Conservation (phyloP, 2,329 filamentous ascomycete genomes). For the Penicillium sclerotigenum region DNA sequence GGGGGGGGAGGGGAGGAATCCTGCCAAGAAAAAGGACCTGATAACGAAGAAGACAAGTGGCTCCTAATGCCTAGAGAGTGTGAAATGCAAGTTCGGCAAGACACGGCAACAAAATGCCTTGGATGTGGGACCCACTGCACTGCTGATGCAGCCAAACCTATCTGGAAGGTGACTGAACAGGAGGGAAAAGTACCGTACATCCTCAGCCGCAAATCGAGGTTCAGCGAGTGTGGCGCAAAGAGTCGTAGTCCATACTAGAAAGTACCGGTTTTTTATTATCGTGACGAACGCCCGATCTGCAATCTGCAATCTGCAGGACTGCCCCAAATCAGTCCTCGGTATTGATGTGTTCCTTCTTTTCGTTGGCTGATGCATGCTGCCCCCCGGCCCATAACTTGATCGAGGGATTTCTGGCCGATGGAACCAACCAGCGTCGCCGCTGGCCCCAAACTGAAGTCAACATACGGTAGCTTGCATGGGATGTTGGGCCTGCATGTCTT, state of each 20-base stretch:
- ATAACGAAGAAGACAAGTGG: neutral
- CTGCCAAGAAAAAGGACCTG: neutral
- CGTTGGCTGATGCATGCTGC: conserved; percentile 9
- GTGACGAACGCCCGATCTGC: conserved; percentile 4
- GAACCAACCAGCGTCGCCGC: conserved; percentile 1
- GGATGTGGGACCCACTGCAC: neutral
- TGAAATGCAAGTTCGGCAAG: neutral
- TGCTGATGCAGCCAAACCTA: neutral
- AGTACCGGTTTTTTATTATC: neutral
- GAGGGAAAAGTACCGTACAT: conserved; percentile 9
- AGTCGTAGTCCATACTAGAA: conserved; percentile 13
- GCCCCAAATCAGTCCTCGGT: neutral
- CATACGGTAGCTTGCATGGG: conserved; percentile 8
- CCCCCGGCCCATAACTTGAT: conserved; percentile 1
- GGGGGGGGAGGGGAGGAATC: no score
- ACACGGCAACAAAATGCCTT: neutral
- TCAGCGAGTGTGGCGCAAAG: conserved; percentile 15
- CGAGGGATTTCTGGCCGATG: neutral
- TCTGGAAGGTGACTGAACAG: neutral
- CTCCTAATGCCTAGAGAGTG: neutral
- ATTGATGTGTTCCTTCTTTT: conserved; percentile 10
- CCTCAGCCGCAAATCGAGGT: conserved; percentile 13
- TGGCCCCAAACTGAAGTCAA: neutral
- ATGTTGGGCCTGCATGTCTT: conserved; percentile 12
- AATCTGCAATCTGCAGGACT: conserved; percentile 3